These are phyloP conservation scores for Sungouiozyma intestinalis DNA, from an alignment of 805 yeast species.

Conservation along the genomic window DNA sequence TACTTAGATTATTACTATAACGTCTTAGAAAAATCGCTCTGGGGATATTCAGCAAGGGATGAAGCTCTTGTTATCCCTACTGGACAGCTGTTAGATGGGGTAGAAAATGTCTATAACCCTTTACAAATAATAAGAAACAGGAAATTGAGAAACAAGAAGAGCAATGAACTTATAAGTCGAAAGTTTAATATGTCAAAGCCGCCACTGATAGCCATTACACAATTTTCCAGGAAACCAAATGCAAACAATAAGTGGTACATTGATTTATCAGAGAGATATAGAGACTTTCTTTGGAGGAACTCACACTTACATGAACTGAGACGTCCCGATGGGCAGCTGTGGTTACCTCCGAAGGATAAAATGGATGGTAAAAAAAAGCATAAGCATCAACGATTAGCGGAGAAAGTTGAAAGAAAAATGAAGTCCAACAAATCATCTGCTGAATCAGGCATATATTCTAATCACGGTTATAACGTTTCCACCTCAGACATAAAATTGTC, in stretches of 20 bases:
- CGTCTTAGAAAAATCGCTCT: conserved; percentile 34
- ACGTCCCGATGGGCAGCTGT: conserved; percentile 20
- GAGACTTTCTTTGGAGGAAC: conserved; percentile 46
- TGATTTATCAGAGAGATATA: conserved; percentile 45
- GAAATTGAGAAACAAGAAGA: conserved; percentile 41
- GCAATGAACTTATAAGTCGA: conserved; percentile 28
- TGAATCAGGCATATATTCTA: background rate
- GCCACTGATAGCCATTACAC: conserved; percentile 46
- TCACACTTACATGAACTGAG: conserved; percentile 25
- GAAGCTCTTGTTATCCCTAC: background rate
- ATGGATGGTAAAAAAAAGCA: conserved; percentile 4
- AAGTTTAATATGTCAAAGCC: conserved; percentile 36
- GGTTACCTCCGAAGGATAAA: conserved; percentile 9
- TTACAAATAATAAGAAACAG: conserved; percentile 73
- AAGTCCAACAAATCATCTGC: background rate
- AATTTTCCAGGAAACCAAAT: conserved; percentile 43
- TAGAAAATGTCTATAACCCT: conserved; percentile 71
- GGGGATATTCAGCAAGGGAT: conserved; percentile 3
- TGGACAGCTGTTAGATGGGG: conserved; percentile 31
- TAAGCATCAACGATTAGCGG: background rate
- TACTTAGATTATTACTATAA: conserved; percentile 41
- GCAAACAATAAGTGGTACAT: conserved; percentile 51
- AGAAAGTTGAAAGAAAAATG: background rate
- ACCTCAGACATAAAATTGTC: background rate
- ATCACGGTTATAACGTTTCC: background rate